Base-by-base conservation (phyloP, 169 alveolate species). In the Cystoisospora suis region DNA sequence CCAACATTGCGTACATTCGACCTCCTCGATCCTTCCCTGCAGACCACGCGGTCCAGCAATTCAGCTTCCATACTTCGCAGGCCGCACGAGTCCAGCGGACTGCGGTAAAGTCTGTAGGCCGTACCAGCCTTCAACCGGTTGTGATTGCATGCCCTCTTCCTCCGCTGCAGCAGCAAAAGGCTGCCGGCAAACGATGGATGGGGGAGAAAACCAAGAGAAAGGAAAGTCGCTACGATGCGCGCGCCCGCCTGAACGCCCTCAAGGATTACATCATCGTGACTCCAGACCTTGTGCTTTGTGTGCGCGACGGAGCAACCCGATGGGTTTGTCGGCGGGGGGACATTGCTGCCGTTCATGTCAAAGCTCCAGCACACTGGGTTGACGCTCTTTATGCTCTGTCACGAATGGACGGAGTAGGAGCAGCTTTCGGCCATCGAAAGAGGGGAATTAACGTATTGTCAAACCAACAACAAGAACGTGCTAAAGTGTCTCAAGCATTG, bases 321-420 rank as follows among this genome's bases (percentile, higher is more conserved):
- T 89, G 92, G 92, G 92, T 89, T 5, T 89, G 92, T 61, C 75
- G 92, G 38, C 36, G 75, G 47, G 87, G 59, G 49, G 92, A 89
- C 34, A 59, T 89, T 0, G 15, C 83, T 12, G 27, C 58, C 45
- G 83, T 72, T 6, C 32, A 32, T 7, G 83, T 72, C 38, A 72
- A 36, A 34, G 56, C 56, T 6, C 36, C 83, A 3, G 58, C 15
- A n/a, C 83, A 72, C 58, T 34, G 36, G 38, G 42, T 72, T n/a
- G 42, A 72, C 27, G 77, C 77, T 15, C 77, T 65, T 44, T 3
- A 36, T 1, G 77, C 77, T 36, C 45, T 44, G 42, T 65, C 77
- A 1, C 77, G 77, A 0, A 65, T 65, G 77, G 77, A 44, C 2
- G 36, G 36, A 6, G 77, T 36, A 15, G 77, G 77, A 15, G 77